Percentiles rank a stretch among this genome's conserved stretches.
These are phyloP conservation scores for Annulohypoxylon nitens DNA, from an alignment of 495 filamentous ascomycete genomes.

Conservation along the genomic window DNA sequence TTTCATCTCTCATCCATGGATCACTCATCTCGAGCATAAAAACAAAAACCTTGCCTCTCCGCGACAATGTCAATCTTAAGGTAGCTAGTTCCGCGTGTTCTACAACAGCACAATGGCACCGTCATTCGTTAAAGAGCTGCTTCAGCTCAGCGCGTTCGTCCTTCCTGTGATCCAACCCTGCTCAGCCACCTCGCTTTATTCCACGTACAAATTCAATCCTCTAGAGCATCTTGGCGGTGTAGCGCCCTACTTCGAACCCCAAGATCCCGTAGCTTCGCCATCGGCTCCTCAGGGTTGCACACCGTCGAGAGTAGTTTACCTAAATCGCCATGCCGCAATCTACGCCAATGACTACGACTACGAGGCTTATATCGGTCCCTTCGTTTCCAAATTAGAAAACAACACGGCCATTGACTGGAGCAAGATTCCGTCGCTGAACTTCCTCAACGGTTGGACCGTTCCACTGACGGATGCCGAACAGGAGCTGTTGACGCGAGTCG, in stretches of 20 bases:
- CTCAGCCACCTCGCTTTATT: constrained; percentile 49
- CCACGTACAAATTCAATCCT: constrained; percentile 60
- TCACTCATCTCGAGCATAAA: not conserved
- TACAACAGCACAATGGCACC: constrained; percentile 23
- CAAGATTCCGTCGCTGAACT: constrained; percentile 55
- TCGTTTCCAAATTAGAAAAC: constrained; percentile 60
- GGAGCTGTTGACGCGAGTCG: constrained; percentile 59
- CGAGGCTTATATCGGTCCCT: constrained; percentile 62
- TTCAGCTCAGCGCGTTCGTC: constrained; percentile 33
- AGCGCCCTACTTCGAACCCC: constrained; percentile 63
- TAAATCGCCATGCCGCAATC: constrained; percentile 63
- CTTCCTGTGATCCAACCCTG: constrained; percentile 31
- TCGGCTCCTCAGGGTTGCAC: constrained; percentile 58
- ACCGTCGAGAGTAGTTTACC: constrained; percentile 57
- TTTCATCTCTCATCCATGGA: too few relatives aligned
- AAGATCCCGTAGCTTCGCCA: constrained; percentile 57
- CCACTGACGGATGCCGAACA: constrained; percentile 60
- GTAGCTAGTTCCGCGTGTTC: constrained; percentile 4
- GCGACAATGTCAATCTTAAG: not conserved
- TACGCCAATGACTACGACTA: constrained; percentile 65
- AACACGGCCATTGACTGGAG: constrained; percentile 54
- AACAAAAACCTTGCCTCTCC: not conserved
- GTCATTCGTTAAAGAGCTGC: constrained; percentile 40
- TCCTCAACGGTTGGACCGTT: constrained; percentile 57
- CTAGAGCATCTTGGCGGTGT: constrained; percentile 63